These are phyloP conservation scores for Fagopyrum homotropicum DNA, from an alignment of 148 eudicot species.

Conservation along the genomic window DNA sequence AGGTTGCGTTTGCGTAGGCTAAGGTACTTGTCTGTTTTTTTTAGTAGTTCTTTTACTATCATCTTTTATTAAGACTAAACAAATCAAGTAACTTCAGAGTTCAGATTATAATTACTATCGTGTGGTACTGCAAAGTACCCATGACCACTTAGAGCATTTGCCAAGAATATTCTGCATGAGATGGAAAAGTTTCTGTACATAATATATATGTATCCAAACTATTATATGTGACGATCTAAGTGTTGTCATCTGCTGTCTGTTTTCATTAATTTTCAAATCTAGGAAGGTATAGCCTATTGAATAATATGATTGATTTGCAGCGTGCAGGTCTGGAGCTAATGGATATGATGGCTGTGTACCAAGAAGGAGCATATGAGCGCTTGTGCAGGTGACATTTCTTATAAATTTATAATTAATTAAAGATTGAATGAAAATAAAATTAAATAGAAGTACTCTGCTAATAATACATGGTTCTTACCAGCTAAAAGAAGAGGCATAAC, in stretches of 20 bases:
- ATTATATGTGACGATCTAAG: not conserved
- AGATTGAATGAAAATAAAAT: not conserved
- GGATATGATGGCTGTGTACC: slow-evolving; percentile 99
- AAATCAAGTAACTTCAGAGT: not conserved
- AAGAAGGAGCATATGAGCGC: slow-evolving; percentile 99
- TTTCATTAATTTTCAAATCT: not conserved
- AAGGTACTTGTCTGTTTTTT: not conserved
- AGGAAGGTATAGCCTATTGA: not conserved
- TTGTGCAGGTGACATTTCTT: slow-evolving; percentile 72
- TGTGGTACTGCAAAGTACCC: not conserved
- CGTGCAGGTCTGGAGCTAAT: slow-evolving; percentile 98
- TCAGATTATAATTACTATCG: not conserved
- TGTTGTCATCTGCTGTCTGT: not conserved
- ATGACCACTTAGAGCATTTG: not conserved
- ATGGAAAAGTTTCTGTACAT: not conserved
- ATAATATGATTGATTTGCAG: slow-evolving; percentile 30
- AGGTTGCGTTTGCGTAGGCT: not conserved
- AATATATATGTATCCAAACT: not conserved
- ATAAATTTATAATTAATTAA: not conserved
- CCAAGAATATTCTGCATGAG: not conserved
- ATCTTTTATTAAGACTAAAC: not conserved
- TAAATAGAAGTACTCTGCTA: not conserved
- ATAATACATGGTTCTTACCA: not conserved
- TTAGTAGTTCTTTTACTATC: not conserved
- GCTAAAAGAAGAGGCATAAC: not conserved